These are phyloP conservation scores for Salix purpurea DNA, from an alignment of 345 rosid species.

Conservation along the genomic window DNA sequence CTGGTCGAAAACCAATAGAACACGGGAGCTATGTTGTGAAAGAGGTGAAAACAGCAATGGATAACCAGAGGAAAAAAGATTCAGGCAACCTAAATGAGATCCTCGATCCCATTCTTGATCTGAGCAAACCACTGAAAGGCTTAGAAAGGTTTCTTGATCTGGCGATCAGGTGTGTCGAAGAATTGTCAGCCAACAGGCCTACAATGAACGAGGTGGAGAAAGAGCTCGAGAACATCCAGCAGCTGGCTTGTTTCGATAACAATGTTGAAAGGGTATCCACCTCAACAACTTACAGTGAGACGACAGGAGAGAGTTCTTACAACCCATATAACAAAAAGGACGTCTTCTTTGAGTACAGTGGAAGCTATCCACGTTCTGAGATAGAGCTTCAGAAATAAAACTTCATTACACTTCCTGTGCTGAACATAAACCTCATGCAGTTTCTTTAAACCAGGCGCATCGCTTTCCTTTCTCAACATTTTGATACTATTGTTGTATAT, in stretches of 20 bases:
- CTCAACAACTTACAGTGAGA: conserved; percentile 47
- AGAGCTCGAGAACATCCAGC: conserved; percentile 67
- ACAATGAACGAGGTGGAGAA: conserved; percentile 71
- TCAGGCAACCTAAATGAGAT: not conserved
- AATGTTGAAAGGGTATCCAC: conserved; percentile 49
- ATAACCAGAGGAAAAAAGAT: not conserved
- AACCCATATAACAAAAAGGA: conserved; percentile 43
- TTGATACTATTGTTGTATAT: no score
- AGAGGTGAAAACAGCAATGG: conserved; percentile 15
- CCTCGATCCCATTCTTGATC: not conserved
- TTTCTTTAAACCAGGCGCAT: no score
- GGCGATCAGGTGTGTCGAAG: conserved; percentile 48
- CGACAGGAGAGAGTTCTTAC: conserved; percentile 21
- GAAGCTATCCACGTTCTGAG: conserved; percentile 6
- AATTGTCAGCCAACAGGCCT: conserved; percentile 56
- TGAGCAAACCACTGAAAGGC: not conserved
- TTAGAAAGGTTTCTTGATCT: not conserved
- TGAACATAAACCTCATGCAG: no score
- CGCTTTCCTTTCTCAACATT: no score
- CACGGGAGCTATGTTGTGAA: conserved; percentile 25
- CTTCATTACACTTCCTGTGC: not conserved
- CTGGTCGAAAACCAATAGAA: conserved; percentile 21
- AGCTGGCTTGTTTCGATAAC: conserved; percentile 55
- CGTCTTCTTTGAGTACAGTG: conserved; percentile 13
- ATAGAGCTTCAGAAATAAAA: conserved; percentile 1